Conservation (phyloP, 1,139 yeast species). For the Arxiozyma heterogenica region DNA sequence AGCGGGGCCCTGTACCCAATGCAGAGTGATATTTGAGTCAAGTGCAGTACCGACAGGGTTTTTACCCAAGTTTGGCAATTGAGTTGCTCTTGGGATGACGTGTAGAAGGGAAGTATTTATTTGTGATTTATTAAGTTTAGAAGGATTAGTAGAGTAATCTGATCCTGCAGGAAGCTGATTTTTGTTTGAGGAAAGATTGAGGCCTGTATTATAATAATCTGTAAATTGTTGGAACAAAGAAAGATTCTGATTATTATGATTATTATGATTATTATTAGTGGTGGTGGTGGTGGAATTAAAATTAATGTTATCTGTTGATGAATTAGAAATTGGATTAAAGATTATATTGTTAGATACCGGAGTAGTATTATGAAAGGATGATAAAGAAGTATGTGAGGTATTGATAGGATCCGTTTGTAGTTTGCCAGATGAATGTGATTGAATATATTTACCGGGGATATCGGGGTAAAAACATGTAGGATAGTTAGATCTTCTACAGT, state of each 20-base stretch:
- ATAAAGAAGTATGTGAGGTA: slow-evolving; percentile 2
- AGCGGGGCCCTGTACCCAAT: slow-evolving; percentile 29
- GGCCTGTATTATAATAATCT: slow-evolving; percentile 24
- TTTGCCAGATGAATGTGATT: slow-evolving; percentile 8
- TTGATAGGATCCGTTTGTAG: neutral
- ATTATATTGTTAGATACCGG: too few relatives aligned
- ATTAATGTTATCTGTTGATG: neutral
- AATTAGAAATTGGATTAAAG: neutral
- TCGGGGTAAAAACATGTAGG: slow-evolving; percentile 14
- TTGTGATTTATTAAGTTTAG: neutral
- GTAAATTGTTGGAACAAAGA: slow-evolving; percentile 25
- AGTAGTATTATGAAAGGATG: slow-evolving; percentile 1
- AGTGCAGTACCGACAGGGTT: slow-evolving; percentile 18
- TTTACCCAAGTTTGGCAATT: slow-evolving; percentile 13
- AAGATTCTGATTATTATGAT: slow-evolving; percentile 18
- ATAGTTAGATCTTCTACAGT: slow-evolving; percentile 30
- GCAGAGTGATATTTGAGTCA: slow-evolving; percentile 7
- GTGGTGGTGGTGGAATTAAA: neutral
- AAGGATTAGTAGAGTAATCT: neutral
- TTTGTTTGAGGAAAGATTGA: slow-evolving; percentile 17
- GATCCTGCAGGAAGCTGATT: neutral
- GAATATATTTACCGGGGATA: slow-evolving; percentile 26
- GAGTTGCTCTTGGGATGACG: slow-evolving; percentile 18
- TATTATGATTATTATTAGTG: slow-evolving; percentile 5
- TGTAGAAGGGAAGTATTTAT: slow-evolving; percentile 11